These are phyloP conservation scores for Aspergillus conjunctus DNA, from an alignment of 495 filamentous ascomycete genomes.

Conservation along the genomic window DNA sequence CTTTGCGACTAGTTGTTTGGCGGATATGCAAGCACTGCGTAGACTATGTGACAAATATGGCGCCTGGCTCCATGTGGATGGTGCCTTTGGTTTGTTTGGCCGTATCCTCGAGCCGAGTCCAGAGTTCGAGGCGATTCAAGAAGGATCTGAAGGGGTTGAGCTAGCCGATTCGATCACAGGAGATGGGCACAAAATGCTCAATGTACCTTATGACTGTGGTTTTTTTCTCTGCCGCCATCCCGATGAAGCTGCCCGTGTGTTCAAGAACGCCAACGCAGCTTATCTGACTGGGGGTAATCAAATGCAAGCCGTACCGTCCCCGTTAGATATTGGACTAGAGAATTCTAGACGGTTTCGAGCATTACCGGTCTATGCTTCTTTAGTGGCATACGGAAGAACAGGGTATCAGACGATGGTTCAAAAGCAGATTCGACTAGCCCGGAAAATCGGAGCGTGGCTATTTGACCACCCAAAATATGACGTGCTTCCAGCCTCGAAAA, in stretches of 20 bases:
- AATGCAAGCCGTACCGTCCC: conserved; percentile 63
- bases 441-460: conserved; percentile 65
- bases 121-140: conserved; percentile 60
- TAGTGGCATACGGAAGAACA: conserved; percentile 70
- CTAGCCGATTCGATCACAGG: conserved; percentile 83
- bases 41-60: conserved; percentile 70
- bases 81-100: conserved; percentile 85
- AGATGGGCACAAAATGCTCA: conserved; percentile 90
- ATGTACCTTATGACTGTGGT: conserved; percentile 93
- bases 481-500: conserved; percentile 55
- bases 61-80: conserved; percentile 91
- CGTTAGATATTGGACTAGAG: conserved; percentile 85
- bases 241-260: conserved; percentile 60
- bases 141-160: conserved; percentile 67
- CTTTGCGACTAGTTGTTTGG: conserved; percentile 65
- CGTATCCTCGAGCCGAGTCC: conserved; percentile 60
- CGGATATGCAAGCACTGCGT: conserved; percentile 65
- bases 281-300: conserved; percentile 62
- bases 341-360: conserved; percentile 92
- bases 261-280: conserved; percentile 82
- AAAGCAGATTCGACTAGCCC: conserved; percentile 69
- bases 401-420: conserved; percentile 73
- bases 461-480: conserved; percentile 61
- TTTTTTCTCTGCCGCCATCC: conserved; percentile 78
- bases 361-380: conserved; percentile 80